Evolutionary conservation across 2,329 filamentous ascomycete genomes (phyloP), one percentile per base, ranked within the genome.

Genomic region (Albophoma yamanashiensis): DNA sequence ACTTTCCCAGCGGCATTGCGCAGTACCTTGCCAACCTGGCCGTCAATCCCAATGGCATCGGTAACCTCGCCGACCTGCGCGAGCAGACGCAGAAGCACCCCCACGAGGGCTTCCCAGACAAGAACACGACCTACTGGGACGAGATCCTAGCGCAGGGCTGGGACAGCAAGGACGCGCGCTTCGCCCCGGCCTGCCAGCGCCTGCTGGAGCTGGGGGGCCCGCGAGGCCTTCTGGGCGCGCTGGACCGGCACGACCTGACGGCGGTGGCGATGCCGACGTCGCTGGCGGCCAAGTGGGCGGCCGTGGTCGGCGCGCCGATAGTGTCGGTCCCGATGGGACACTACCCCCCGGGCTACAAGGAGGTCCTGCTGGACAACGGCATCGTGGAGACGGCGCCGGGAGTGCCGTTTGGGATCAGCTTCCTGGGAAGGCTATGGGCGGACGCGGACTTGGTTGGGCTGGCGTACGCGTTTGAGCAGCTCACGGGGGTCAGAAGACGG

Each of bases 381-480:
- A 3, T 62, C 53, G 59, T 63, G 34, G 58, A 60, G 25, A 61
- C 57, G 42, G 64, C 61, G 2, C 63, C 64, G 38, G 58, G 57
- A 1, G 43, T 62, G 42, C 63, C 64, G 25, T 85, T 87, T 67
- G 85, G 85, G 0, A 68, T 88, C 34, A 76, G 76, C 15, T 88
- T 89, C 66, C 71, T 87, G 60, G 86, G 84, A 0, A 68, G 70
- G 2, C 77, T 76, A 59, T 88, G 80, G 76, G 80, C 76, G 39
- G 85, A 89, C 69, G 79, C 79, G 63, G 50, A 52, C 9, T 55
- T 89, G 62, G 81, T 88, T 60, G 82, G 82, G 1, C 78, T 83
- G 67, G 86, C 85, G n/a, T 88, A 85, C 74, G 84, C 82, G 7
- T 88, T 82, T 71, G 86, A 89, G 74, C 82, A 86, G 73, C 73